A percentile compares a stretch with the other conserved stretches of the same genome.
phyloP scores from a whole-genome alignment of 495 filamentous ascomycete species.

The Cryomyces antarcticus region DNA sequence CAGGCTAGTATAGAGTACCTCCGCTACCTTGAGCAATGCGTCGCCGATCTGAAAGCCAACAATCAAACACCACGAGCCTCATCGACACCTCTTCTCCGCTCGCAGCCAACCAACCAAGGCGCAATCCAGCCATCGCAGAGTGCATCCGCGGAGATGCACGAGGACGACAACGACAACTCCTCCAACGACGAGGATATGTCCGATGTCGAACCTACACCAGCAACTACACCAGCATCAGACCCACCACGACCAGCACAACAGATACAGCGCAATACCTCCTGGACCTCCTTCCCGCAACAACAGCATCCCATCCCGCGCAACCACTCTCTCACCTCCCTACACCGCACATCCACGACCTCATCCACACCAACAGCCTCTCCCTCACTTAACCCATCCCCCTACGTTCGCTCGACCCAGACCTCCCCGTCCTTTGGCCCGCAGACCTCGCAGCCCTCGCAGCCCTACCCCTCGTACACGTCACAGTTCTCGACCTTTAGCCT shows the following conservation, averaged over 20 bases:
- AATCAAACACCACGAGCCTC: slow-evolving; percentile 8
- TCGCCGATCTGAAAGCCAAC: slow-evolving; percentile 55
- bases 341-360: too few relatives aligned
- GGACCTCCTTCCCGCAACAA: slow-evolving; percentile 2
- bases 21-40: slow-evolving; percentile 80
- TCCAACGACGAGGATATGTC: slow-evolving; percentile 16
- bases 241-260: slow-evolving; percentile 7
- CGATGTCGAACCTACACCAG: slow-evolving; percentile 5
- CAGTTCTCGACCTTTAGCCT: neutral
- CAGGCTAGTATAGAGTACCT: slow-evolving; percentile 95
- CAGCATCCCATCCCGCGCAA: neutral
- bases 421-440: slow-evolving; percentile 4
- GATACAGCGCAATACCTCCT: slow-evolving; percentile 8
- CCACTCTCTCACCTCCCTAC: too few relatives aligned
- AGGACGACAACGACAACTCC: slow-evolving; percentile 9
- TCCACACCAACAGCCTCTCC: neutral
- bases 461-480: neutral
- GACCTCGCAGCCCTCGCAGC: slow-evolving; percentile 1
- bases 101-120: neutral
- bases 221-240: neutral
- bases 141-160: slow-evolving; percentile 1
- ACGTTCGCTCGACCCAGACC: slow-evolving; percentile 4
- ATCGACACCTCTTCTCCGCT: neutral
- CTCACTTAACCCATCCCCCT: slow-evolving; percentile 3
- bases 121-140: neutral